phyloP scores from a whole-genome alignment of 73 alveolate genomes.

The Durusdinium trenchii region DNA sequence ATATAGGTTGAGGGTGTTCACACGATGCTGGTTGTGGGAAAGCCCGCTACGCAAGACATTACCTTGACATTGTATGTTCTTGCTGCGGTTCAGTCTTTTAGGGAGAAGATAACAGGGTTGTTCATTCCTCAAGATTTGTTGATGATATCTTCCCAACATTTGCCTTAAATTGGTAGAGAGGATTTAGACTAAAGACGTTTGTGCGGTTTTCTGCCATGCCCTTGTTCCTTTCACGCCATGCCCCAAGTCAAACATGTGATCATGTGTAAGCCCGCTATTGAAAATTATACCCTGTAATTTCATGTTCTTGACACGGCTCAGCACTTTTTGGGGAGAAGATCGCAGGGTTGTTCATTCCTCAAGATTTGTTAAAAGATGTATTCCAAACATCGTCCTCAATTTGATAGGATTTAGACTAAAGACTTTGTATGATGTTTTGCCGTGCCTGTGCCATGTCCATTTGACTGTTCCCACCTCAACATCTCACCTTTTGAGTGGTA shows the following conservation, averaged over 20 bases:
- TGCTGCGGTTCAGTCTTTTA: not conserved
- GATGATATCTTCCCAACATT: too few relatives aligned
- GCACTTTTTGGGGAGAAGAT: not conserved
- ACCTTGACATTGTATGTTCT: not conserved
- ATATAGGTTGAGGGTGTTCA: too few relatives aligned
- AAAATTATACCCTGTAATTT: not conserved
- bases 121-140: too few relatives aligned
- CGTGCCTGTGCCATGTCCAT: not conserved
- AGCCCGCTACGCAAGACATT: not conserved
- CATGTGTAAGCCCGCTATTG: not conserved
- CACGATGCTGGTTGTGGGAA: slow-evolving; percentile 11
- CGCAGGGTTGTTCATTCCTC: too few relatives aligned
- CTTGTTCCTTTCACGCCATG: too few relatives aligned
- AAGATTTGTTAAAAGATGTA: not conserved
- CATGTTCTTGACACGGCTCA: not conserved
- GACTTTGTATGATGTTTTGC: slow-evolving; percentile 4
- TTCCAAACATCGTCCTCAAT: not conserved
- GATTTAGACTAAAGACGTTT: too few relatives aligned
- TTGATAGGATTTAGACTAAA: slow-evolving; percentile 4
- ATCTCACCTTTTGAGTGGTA: not conserved
- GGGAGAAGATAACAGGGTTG: not conserved
- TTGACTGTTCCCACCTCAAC: too few relatives aligned
- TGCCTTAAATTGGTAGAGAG: too few relatives aligned
- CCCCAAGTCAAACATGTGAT: too few relatives aligned
- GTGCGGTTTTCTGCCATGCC: too few relatives aligned